These are phyloP conservation scores for Penstemon davidsonii DNA, from an alignment of 257 asterid species.

Conservation along the genomic window DNA sequence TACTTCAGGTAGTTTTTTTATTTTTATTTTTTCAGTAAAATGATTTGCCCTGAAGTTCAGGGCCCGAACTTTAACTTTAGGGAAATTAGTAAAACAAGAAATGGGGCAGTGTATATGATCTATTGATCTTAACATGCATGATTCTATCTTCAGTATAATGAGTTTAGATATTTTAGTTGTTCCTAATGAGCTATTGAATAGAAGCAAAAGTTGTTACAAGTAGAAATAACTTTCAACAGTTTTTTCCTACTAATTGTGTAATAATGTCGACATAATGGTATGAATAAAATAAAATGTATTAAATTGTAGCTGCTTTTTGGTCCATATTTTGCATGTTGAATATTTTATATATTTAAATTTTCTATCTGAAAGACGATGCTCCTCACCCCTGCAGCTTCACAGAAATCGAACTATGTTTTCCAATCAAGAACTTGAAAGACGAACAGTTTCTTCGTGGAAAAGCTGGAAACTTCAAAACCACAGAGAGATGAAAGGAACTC, in stretches of 20 bases:
- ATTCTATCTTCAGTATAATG: too few relatives aligned
- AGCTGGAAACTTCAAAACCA: conserved; percentile 43
- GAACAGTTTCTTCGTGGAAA: conserved; percentile 69
- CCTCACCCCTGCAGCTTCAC: conserved; percentile 49
- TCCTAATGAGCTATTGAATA: not conserved
- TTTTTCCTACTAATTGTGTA: not conserved
- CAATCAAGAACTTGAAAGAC: conserved; percentile 46
- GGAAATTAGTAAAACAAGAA: not conserved
- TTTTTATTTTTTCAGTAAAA: not conserved
- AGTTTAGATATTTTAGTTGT: not conserved
- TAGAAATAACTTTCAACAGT: not conserved
- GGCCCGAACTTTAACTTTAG: not conserved
- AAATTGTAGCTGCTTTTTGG: too few relatives aligned
- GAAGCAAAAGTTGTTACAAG: too few relatives aligned
- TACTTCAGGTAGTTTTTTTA: conserved; percentile 50
- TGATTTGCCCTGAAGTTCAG: not conserved
- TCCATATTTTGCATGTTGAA: not conserved
- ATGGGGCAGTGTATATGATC: not conserved
- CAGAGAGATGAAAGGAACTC: conserved; percentile 31
- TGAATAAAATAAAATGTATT: not conserved
- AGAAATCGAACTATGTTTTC: conserved; percentile 41
- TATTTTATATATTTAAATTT: not conserved
- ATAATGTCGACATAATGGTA: not conserved
- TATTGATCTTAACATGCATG: too few relatives aligned
- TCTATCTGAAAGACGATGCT: conserved; percentile 5